Base-by-base conservation (phyloP, 208 protist species). In the Strigomonas oncopelti region DNA sequence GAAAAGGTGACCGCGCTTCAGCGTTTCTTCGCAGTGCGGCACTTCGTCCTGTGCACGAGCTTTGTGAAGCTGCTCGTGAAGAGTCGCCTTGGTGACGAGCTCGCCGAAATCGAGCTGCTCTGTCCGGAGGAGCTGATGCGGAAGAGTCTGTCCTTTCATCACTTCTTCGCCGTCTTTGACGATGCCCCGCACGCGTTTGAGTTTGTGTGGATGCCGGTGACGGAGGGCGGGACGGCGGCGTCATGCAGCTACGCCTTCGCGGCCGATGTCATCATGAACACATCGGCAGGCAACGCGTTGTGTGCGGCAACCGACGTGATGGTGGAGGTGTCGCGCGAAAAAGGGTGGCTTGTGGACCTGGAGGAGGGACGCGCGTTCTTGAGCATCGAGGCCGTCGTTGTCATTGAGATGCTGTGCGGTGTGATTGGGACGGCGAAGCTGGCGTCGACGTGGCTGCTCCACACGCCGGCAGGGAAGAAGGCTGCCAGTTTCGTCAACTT, bases 41-140 rank as follows among this genome's bases (percentile, higher is more conserved):
- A 9, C 42, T 14, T 48, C 18, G 42, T 48, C 42, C 5, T 48
- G 13, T n/a, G 42, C 1, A 65, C 24, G 34, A 66, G 62, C n/a
- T n/a, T 81, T 18, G 54, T 65, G 29, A 78, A 70, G 46, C 7
- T 56, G 18, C 24, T 65, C 9, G 53, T 65, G 16, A 73, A 75
- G 27, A 70, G 74, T 36, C 42, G 75, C 32, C 56, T 56, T 0
- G 72, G 72, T 2, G 48, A 78, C 38, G 71, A 78, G 46, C 60
- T 85, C 9, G 58, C 65, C 60, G 61, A 66, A 29, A 45, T 48
- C 36, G 71, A 73, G 28, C 20, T 56, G 13, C 51, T 64, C 51
- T 57, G 25, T 25, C 53, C 52, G 2, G 38, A 66, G 4, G 48
- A 28, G 28, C 51, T 55, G 48, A 24, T 29, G 53, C 56, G 53